Conservation (phyloP, 768 basidiomycete species). For the Boletus reticuloceps region DNA sequence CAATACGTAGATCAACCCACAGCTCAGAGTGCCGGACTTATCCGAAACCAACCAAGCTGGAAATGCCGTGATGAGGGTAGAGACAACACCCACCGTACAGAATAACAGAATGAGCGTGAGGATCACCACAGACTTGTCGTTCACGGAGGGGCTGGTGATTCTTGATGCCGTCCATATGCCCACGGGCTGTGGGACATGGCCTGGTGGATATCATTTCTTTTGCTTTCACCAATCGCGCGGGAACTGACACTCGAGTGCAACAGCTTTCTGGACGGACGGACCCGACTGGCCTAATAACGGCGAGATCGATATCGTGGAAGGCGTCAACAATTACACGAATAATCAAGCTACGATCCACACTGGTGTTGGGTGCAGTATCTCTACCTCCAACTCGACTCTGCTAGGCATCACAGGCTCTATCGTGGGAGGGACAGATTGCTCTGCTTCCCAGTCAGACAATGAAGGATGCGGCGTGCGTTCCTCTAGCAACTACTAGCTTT, state of each 20-base stretch:
- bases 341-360: slow-evolving; percentile 87
- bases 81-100: slow-evolving; percentile 74
- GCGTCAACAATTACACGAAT: slow-evolving; percentile 75
- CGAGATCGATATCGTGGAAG: slow-evolving; percentile 86
- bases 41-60: slow-evolving; percentile 66
- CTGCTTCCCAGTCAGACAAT: slow-evolving; percentile 65
- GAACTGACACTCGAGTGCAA: neutral
- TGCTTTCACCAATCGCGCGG: neutral
- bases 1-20: slow-evolving; percentile 61
- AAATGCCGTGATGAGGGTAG: slow-evolving; percentile 84
- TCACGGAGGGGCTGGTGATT: slow-evolving; percentile 68
- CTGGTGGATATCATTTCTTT: slow-evolving; percentile 34
- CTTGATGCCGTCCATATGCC: slow-evolving; percentile 90
- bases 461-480: slow-evolving; percentile 82
- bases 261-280: slow-evolving; percentile 52
- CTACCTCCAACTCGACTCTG: slow-evolving; percentile 42
- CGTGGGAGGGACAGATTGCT: slow-evolving; percentile 72
- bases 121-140: slow-evolving; percentile 60
- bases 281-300: slow-evolving; percentile 48
- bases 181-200: slow-evolving; percentile 87
- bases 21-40: slow-evolving; percentile 58
- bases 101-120: slow-evolving; percentile 73
- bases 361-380: slow-evolving; percentile 62
- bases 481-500: slow-evolving; percentile 57
- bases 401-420: slow-evolving; percentile 61